Base-by-base conservation (phyloP, 371 early-diverging fungal genomes). In the Nematocida major region DNA sequence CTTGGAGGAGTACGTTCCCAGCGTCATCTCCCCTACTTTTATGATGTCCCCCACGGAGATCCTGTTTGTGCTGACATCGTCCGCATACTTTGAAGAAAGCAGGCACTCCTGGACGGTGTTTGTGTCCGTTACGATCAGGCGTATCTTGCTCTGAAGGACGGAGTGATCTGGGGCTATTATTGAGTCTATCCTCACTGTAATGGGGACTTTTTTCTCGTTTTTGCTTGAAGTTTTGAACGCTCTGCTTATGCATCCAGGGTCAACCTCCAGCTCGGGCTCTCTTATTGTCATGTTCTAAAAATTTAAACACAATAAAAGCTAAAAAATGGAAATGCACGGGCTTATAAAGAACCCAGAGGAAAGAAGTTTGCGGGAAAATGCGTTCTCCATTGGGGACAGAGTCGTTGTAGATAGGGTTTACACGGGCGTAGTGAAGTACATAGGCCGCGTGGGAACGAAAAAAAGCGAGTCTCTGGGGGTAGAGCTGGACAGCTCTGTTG, bases 401-500 rank as follows among this genome's bases (percentile, higher is more conserved):
- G 76, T 73, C 11, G 76, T 73, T n/a, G 76, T 73, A 42, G 63
- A 73, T 28, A 39, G 49, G 1, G 26, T 73, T 32, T 54, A 65
- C 40, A 59, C 48, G 30, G 76, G 76, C 3, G 54, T 54, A 15
- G 61, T 73, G 0, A 61, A 32, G 9, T 73, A 73, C 50, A 43
- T 73, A 36, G 76, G 76, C 13, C 18, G 54, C 7, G 76, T 73
- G n/a, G 62, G 62, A 24, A 51, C 76, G 15, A 63, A 73, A 7
- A 49, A 54, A 49, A n/a, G 26, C 39, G 32, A n/a, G n/a, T 24
- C 32, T 5, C 11, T 62, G 2, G 76, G 76, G 4, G 36, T 73
- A 39, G 76, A 73, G 65, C 61, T 73, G 34, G 76, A 73, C 34
- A 42, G 26, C 4, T 13, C 59, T 3, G 32, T 38, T 38, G 76